Conservation (phyloP, 257 asterid species). For the Plantago major region DNA sequence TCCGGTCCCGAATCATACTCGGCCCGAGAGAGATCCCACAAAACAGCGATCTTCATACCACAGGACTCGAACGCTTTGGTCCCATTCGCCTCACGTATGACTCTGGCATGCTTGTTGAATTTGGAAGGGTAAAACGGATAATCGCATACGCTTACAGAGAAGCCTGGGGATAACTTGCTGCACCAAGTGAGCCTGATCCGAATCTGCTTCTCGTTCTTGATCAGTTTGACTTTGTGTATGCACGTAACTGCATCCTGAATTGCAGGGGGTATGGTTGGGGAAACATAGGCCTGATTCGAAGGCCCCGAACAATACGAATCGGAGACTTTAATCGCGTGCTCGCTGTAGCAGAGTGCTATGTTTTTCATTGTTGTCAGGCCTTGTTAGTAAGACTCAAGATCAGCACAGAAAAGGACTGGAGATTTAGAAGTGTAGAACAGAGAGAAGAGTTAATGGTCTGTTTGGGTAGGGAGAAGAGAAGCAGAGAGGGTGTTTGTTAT, state of each 20-base stretch:
- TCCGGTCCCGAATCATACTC: conserved; percentile 55
- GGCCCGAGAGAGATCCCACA: conserved; percentile 70
- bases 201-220: conserved; percentile 24
- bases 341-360: conserved; percentile 60
- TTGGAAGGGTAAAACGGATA: conserved; percentile 28
- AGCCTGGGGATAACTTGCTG: conserved; percentile 29
- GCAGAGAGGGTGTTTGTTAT: conserved; percentile 14
- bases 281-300: conserved; percentile 26
- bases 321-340: conserved; percentile 67
- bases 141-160: conserved; percentile 41
- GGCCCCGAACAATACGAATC: conserved; percentile 65
- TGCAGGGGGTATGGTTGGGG: conserved; percentile 31
- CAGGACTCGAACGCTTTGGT: conserved; percentile 30
- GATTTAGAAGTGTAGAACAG: not conserved
- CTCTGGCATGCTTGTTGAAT: conserved; percentile 27
- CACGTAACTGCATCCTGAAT: conserved; percentile 42
- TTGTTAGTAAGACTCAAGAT: not conserved
- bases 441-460: not conserved
- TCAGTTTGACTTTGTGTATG: conserved; percentile 45
- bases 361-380: conserved; percentile 44
- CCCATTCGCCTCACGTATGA: conserved; percentile 33
- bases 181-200: conserved; percentile 56
- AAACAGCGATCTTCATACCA: conserved; percentile 32
- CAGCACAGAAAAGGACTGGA: not conserved
- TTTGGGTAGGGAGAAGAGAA: not conserved